These are phyloP conservation scores for Saccharomycopsis sp. DNA, from an alignment of 805 yeast genomes.

Conservation along the genomic window DNA sequence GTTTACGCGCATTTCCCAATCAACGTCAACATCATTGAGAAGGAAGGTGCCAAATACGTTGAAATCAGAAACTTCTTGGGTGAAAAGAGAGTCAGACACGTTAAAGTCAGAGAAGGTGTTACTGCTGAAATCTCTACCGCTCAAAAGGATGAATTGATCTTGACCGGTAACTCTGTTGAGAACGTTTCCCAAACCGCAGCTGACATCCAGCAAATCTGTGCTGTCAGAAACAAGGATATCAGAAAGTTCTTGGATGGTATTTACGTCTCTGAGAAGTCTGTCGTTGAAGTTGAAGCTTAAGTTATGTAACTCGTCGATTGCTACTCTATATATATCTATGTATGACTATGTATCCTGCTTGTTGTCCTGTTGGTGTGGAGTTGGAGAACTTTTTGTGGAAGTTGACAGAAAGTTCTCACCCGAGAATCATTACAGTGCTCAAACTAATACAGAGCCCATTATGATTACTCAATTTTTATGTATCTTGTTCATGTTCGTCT, in stretches of 20 bases:
- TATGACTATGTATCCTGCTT: neutral
- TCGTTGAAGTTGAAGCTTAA: conserved; percentile 54
- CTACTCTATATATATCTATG: neutral
- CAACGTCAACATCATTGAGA: conserved; percentile 86
- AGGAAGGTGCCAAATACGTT: conserved; percentile 65
- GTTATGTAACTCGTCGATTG: neutral
- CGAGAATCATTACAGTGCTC: conserved; percentile 22
- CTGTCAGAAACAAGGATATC: conserved; percentile 99
- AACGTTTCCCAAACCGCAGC: conserved; percentile 98
- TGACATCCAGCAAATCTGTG: conserved; percentile 94
- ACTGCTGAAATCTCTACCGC: conserved; percentile 68
- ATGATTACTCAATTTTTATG: conserved; percentile 19
- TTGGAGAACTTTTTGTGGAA: neutral
- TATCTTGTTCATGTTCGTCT: neutral
- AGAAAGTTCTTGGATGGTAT: conserved; percentile 99
- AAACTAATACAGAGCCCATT: conserved; percentile 18
- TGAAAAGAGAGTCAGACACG: conserved; percentile 93
- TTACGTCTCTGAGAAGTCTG: conserved; percentile 95
- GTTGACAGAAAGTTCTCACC: neutral
- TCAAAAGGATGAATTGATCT: conserved; percentile 91
- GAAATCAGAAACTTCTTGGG: conserved; percentile 99
- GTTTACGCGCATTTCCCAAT: conserved; percentile 99
- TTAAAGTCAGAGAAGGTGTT: conserved; percentile 86
- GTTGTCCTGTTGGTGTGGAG: conserved; percentile 4
- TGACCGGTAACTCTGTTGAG: conserved; percentile 94